Evolutionary conservation across 73 alveolate genomes (phyloP).

Genomic region (Paramecium tetraurelia): DNA sequence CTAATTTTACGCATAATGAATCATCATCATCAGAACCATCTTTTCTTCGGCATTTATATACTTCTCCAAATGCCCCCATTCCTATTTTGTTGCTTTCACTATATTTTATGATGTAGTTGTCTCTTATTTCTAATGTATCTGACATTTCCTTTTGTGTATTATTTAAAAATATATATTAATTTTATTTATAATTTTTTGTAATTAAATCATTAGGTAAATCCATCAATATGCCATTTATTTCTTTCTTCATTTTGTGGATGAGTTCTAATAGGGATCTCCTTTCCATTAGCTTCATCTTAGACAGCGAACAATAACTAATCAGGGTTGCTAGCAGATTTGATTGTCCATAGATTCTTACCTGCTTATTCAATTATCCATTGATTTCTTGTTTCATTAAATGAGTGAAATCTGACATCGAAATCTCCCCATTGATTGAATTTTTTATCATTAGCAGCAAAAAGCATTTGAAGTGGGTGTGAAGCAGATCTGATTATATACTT

Average conservation of each 20-base stretch:
- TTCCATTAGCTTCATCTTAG: not conserved
- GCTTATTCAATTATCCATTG: not conserved
- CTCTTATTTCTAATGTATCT: not conserved
- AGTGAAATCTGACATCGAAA: not conserved
- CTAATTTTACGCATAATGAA: not conserved
- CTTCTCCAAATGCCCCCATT: not conserved
- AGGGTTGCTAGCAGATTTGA: not conserved
- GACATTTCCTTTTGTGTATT: not conserved
- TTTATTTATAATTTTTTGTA: not conserved
- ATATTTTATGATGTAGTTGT: not conserved
- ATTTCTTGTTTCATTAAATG: not conserved
- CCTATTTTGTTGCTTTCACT: not conserved
- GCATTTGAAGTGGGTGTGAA: not conserved
- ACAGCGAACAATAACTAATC: not conserved
- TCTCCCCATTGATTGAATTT: not conserved
- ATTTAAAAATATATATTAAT: too few species aligned
- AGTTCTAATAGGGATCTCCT: constrained; percentile 31
- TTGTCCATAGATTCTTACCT: not conserved
- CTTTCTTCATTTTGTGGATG: constrained; percentile 43
- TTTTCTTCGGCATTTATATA: not conserved
- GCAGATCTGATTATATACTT: not conserved
- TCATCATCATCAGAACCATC: not conserved
- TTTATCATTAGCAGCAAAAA: not conserved
- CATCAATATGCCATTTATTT: constrained; percentile 16
- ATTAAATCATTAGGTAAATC: not conserved